Conservation (phyloP, 2,329 filamentous ascomycete species). For the Apiospora phragmitis region DNA sequence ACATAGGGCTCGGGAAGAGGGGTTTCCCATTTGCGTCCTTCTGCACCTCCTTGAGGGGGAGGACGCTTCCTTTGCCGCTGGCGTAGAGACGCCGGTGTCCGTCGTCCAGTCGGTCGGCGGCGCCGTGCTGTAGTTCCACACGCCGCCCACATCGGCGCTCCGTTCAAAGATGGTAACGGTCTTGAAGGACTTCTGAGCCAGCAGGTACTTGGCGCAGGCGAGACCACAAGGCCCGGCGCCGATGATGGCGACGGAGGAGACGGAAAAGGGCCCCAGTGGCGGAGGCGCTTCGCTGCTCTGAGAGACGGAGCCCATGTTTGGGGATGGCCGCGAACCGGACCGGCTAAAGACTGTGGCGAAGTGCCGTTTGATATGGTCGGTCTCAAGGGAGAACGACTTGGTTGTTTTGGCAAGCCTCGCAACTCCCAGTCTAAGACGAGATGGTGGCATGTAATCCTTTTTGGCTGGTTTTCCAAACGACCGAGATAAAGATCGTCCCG, state of each 20-base stretch:
- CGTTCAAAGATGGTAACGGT: slow-evolving; percentile 82
- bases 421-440: neutral
- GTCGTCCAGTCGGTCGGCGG: slow-evolving; percentile 32
- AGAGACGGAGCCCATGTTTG: slow-evolving; percentile 22
- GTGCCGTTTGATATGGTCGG: neutral
- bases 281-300: neutral
- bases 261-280: slow-evolving; percentile 39
- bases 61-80: slow-evolving; percentile 23
- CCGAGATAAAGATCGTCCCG: neutral
- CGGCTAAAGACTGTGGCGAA: neutral
- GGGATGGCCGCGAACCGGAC: neutral
- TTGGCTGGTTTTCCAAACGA: neutral
- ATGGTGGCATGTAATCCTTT: neutral
- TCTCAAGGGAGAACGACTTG: neutral
- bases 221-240: slow-evolving; percentile 82
- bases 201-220: slow-evolving; percentile 76
- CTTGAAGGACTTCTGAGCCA: slow-evolving; percentile 67
- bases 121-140: slow-evolving; percentile 76
- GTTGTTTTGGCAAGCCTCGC: neutral
- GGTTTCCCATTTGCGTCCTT: slow-evolving; percentile 51
- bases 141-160: slow-evolving; percentile 72
- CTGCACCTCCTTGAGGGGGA: slow-evolving; percentile 63
- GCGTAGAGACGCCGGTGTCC: neutral
- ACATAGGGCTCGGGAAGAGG: slow-evolving; percentile 80
- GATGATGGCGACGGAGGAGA: slow-evolving; percentile 71